Evolutionary conservation across 208 protist species (phyloP), one percentile per base, ranked within the genome.

Genomic region (Leishmania turanica): DNA sequence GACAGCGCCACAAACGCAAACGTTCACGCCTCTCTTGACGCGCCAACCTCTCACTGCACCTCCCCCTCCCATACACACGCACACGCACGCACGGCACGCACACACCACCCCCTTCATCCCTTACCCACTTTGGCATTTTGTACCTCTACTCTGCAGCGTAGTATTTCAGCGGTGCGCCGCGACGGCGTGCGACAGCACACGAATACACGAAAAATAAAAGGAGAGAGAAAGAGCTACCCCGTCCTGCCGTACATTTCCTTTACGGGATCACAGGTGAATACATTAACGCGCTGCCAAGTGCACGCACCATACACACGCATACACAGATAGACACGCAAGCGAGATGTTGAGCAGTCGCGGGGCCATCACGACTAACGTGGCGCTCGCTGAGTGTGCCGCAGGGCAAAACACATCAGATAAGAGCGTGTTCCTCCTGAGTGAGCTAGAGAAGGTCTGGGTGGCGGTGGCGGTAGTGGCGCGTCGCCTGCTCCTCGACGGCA

Each of bases 381-480:
- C 92, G 31, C 95, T 97, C 84, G 83, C 96, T 19, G 95, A 97
- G 87, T 96, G 93, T 71, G 90, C 93, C 8, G 81, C 83, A n/a
- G 89, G 89, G 19, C 95, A 96, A 75, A 90, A 91, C 42, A 77
- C 56, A n/a, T 49, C 83, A 62, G 85, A 82, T 75, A 87, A 77
- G 40, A 89, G 88, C 37, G 87, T 97, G 56, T 97, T 97, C 69
- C 85, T 97, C 42, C 75, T 97, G 73, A 95, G 88, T 66, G 94
- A 97, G 75, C 79, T 96, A 54, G 92, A 97, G 74, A 92, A 94
- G 49, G 90, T 92, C 9, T 97, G 95, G 93, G 91, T 91, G 45
- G 84, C 95, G 37, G 81, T 96, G 45, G 85, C 89, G 64, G 80
- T 90, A 42, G 77, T 96, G 6, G 72, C 87, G n/a, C 90, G 93